Conservation (phyloP, 345 rosid species). For the Conringia planisiliqua region DNA sequence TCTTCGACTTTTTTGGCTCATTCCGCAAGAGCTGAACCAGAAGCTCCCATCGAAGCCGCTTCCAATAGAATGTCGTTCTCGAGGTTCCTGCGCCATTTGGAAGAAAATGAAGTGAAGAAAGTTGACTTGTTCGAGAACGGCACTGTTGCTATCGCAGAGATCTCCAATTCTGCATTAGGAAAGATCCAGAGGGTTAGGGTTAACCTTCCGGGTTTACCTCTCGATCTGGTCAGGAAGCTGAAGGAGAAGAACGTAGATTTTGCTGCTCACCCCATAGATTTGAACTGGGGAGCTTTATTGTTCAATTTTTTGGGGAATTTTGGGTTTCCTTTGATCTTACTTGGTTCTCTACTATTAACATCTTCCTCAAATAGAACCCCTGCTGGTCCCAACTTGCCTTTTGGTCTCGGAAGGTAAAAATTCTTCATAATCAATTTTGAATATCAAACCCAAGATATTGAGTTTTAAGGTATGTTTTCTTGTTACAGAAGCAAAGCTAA, state of each 20-base stretch:
- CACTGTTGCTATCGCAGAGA: conserved; percentile 59
- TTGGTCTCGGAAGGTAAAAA: conserved; percentile 63
- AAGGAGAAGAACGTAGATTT: conserved; percentile 65
- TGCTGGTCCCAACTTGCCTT: conserved; percentile 63
- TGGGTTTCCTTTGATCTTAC: conserved; percentile 59
- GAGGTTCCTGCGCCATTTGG: conserved; percentile 56
- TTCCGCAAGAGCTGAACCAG: conserved; percentile 57
- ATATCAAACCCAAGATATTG: background rate
- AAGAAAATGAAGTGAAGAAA: conserved; percentile 55
- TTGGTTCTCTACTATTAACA: conserved; percentile 51
- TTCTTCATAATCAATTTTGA: background rate
- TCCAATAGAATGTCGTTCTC: conserved; percentile 61
- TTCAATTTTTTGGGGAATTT: conserved; percentile 55
- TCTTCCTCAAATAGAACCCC: conserved; percentile 41
- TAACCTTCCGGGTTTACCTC: conserved; percentile 63
- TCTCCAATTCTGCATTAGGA: conserved; percentile 41
- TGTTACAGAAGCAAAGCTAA: conserved; percentile 68
- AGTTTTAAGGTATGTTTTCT: background rate
- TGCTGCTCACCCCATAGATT: conserved; percentile 55
- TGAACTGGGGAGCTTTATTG: conserved; percentile 43
- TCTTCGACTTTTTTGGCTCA: conserved; percentile 14
- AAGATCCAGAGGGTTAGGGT: conserved; percentile 65
- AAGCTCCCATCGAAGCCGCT: conserved; percentile 43
- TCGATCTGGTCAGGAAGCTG: conserved; percentile 55
- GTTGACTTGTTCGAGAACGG: conserved; percentile 79